Conservation (phyloP, 2,329 filamentous ascomycete genomes). For the Alternaria ventricosa region DNA sequence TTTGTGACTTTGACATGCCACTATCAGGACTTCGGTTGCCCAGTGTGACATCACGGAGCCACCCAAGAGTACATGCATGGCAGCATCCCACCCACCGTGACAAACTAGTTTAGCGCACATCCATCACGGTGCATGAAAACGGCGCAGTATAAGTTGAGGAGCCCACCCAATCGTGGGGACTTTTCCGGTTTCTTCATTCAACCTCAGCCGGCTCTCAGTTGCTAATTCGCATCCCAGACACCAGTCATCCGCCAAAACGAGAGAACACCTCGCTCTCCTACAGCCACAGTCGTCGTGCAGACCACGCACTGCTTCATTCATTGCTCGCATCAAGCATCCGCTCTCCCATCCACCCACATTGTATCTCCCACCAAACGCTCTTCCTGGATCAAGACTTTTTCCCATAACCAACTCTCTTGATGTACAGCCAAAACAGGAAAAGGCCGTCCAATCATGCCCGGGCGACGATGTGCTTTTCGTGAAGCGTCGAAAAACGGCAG, state of each 20-base stretch:
- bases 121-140: conserved; percentile 20
- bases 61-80: conserved; percentile 15
- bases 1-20: not conserved
- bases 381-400: conserved; percentile 44
- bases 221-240: conserved; percentile 9
- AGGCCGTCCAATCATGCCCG: conserved; percentile 48
- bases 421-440: conserved; percentile 40
- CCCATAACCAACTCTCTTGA: conserved; percentile 44
- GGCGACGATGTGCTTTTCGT: conserved; percentile 48
- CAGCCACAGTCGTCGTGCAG: conserved; percentile 32
- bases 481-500: conserved; percentile 47
- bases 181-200: conserved; percentile 29
- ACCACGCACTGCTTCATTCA: conserved; percentile 40
- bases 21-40: not conserved
- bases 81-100: not conserved
- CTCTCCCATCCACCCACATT: conserved; percentile 42
- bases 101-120: conserved; percentile 17
- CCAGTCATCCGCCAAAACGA: conserved; percentile 22
- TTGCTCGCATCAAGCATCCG: conserved; percentile 42
- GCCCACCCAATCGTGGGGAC: conserved; percentile 28
- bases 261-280: conserved; percentile 30
- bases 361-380: conserved; percentile 42
- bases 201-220: conserved; percentile 15
- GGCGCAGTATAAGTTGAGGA: conserved; percentile 25
- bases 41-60: not conserved